Conservation (phyloP, 2,329 filamentous ascomycete species). For the Metarhizium brunneum region DNA sequence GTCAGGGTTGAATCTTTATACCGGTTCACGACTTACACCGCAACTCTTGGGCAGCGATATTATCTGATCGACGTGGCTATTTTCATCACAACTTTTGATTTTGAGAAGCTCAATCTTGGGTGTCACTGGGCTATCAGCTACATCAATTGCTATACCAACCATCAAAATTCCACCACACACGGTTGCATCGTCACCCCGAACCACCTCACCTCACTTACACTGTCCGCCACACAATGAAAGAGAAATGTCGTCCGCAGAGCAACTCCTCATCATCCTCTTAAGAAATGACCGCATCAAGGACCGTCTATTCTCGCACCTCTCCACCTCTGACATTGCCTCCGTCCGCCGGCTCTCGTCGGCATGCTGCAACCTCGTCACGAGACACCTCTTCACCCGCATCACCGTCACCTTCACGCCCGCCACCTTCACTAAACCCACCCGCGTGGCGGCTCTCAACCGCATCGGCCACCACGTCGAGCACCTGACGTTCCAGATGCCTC, state of each 20-base stretch:
- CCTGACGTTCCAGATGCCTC: slow-evolving; percentile 68
- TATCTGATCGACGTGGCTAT: no score
- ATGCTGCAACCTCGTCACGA: slow-evolving; percentile 61
- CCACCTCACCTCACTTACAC: not conserved
- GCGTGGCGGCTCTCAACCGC: slow-evolving; percentile 64
- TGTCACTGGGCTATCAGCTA: no score
- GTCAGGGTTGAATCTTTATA: not conserved
- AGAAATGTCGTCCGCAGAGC: slow-evolving; percentile 41
- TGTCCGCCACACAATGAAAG: slow-evolving; percentile 33
- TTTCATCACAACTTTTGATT: not conserved
- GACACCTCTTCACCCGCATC: slow-evolving; percentile 58
- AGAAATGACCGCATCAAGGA: slow-evolving; percentile 41
- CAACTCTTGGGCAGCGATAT: not conserved
- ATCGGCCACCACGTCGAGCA: slow-evolving; percentile 73
- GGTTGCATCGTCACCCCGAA: no score
- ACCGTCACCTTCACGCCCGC: slow-evolving; percentile 62
- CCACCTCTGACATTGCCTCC: slow-evolving; percentile 44
- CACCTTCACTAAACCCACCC: slow-evolving; percentile 65
- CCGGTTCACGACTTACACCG: not conserved
- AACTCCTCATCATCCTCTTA: slow-evolving; percentile 46
- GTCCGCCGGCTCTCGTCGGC: slow-evolving; percentile 61
- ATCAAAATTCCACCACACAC: not conserved
- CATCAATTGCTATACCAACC: not conserved
- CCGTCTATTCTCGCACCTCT: slow-evolving; percentile 38
- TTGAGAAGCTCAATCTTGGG: not conserved